Evolutionary conservation across 768 basidiomycete genomes (phyloP), one percentile per base, ranked within the genome.

Genomic region (Agaricus subrufescens): DNA sequence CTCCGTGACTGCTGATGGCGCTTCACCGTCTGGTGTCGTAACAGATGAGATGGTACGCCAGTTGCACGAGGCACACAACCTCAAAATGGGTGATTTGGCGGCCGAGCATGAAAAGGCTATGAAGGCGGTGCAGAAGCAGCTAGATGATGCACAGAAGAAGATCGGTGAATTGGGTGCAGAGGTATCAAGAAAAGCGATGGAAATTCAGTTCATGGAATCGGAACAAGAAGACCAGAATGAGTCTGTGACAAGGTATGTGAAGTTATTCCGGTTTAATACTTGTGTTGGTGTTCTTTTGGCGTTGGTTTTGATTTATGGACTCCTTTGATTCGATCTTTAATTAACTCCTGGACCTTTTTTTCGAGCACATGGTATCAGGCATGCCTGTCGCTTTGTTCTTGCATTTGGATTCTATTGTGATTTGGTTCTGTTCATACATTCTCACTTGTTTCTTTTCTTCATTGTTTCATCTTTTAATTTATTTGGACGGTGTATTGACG

Each of bases 41-140:
- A 81, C 89, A 37, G 86, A 84, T 62, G 90, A 91, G 60, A 91
- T 94, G 54, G 71, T 94, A 40, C 83, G 85, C 66, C 81, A 77
- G 64, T 71, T 90, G 65, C 88, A 94, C 60, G 87, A 91, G 67
- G 92, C 92, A 4, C 92, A 94, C 68, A 89, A 88, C 66, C 75
- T 87, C 59, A 93, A 87, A 73, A 66, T 94, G 61, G 73, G 85
- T 50, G 90, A 93, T 69, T 60, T 92, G 53, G 76, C 87, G 66
- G 84, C 85, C 14, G 81, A 80, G 23, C 82, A 89, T 63, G 83
- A 84, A 30, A 84, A 83, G 61, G 73, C 72, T 27, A 66, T 84
- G 47, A 81, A 80, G 61, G 73, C 62, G 39, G 52, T 86, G 49
- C 77, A 71, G 63, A 78, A 79, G 37, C 79, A 90, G 63, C 75